A percentile compares a stretch with the other conserved stretches of the same genome.
phyloP scores from a whole-genome alignment of 176 grass and related monocot genomes.

The Aegilops tauschii region DNA sequence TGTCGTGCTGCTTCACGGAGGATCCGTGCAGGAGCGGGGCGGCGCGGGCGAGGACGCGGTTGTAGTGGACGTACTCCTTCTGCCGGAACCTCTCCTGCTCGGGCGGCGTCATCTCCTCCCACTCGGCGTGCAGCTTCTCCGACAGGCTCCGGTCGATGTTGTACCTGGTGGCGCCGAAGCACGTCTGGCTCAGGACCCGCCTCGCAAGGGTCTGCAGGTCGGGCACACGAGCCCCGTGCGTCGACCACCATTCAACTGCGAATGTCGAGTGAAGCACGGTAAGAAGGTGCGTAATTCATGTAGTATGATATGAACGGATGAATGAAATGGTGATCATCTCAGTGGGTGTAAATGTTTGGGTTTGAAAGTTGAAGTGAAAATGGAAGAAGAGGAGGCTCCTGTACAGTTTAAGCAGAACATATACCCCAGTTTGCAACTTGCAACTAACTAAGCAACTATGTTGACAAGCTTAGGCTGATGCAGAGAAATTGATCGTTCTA shows the following conservation, averaged over 20 bases:
- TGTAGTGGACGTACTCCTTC: constrained; percentile 67
- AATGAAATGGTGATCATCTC: background rate
- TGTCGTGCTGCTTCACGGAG: background rate
- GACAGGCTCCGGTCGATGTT: constrained; percentile 51
- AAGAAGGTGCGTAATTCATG: background rate
- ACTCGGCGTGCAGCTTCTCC: constrained; percentile 57
- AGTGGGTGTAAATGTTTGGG: background rate
- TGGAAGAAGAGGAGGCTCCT: background rate
- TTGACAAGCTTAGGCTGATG: too few species aligned
- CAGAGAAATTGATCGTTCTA: too few species aligned
- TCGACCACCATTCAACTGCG: constrained; percentile 71
- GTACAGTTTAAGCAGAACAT: background rate
- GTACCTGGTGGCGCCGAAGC: constrained; percentile 56
- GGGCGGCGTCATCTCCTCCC: background rate
- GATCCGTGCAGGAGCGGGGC: background rate
- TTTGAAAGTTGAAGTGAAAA: background rate
- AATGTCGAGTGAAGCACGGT: background rate
- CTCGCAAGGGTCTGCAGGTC: constrained; percentile 49
- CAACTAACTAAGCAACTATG: too few species aligned
- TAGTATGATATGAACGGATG: background rate
- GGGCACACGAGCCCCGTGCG: constrained; percentile 30
- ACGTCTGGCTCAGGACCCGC: constrained; percentile 59
- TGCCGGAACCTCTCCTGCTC: constrained; percentile 52
- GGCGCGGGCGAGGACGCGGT: constrained; percentile 25
- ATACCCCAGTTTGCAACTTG: background rate